Evolutionary conservation across 2,329 filamentous ascomycete species (phyloP).

Genomic region (Penicillium sp.): DNA sequence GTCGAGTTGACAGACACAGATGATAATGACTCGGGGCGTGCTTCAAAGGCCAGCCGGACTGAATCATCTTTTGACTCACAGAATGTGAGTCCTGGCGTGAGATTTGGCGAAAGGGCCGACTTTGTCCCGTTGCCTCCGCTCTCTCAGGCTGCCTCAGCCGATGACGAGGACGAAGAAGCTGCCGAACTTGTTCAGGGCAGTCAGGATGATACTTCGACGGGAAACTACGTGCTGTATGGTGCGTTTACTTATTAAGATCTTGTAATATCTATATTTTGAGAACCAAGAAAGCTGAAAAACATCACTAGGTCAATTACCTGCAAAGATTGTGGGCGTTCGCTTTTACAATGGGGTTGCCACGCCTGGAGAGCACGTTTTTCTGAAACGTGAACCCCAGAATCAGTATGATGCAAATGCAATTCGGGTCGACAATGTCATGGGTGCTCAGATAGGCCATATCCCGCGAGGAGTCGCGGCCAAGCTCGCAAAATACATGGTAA

Average conservation of each 20-base stretch:
- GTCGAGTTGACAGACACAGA: conserved; percentile 11
- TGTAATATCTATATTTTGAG: not conserved
- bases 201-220: conserved; percentile 37
- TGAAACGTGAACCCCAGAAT: conserved; percentile 66
- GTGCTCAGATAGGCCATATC: conserved; percentile 75
- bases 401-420: conserved; percentile 74
- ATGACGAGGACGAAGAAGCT: conserved; percentile 40
- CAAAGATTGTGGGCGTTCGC: conserved; percentile 59
- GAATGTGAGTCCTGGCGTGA: conserved; percentile 21
- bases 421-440: conserved; percentile 72
- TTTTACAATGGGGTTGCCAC: conserved; percentile 65
- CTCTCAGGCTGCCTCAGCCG: conserved; percentile 28
- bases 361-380: conserved; percentile 61
- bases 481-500: conserved; percentile 69
- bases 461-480: conserved; percentile 66
- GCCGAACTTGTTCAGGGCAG: conserved; percentile 31
- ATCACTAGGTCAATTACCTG: not conserved
- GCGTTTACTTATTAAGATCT: conserved; percentile 16
- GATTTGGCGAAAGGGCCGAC: conserved; percentile 28
- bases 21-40: not conserved
- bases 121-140: conserved; percentile 34
- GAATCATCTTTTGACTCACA: not conserved
- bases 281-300: not conserved
- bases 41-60: conserved; percentile 6
- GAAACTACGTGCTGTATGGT: conserved; percentile 41